Conservation (phyloP, 306 rosid species). For the Gastrolobium villosum region DNA sequence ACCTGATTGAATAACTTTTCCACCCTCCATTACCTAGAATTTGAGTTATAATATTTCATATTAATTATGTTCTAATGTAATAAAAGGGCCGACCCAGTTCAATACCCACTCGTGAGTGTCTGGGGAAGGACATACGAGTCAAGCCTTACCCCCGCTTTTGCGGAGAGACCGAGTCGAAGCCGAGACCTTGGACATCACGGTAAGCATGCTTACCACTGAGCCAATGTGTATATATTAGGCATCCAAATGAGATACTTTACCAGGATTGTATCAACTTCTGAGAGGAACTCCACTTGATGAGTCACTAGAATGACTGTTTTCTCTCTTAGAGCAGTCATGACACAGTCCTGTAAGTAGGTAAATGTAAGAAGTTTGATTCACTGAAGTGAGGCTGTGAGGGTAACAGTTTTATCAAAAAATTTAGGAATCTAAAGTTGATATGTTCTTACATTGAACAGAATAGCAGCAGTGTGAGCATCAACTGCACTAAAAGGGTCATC, state of each 20-base stretch:
- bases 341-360: conserved; percentile 70
- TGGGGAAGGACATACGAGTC: too few relatives aligned
- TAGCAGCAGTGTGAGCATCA: conserved; percentile 68
- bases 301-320: conserved; percentile 72
- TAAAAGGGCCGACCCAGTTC: too few relatives aligned
- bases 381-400: too few relatives aligned
- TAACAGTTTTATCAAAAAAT: too few relatives aligned
- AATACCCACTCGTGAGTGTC: too few relatives aligned
- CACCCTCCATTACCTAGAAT: conserved; percentile 67
- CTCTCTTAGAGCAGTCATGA: conserved; percentile 57
- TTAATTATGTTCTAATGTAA: too few relatives aligned
- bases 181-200: too few relatives aligned
- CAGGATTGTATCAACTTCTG: conserved; percentile 66
- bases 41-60: background rate
- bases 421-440: background rate
- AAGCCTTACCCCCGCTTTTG: too few relatives aligned
- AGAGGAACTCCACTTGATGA: conserved; percentile 75
- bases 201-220: too few relatives aligned
- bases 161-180: too few relatives aligned
- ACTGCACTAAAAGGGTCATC: conserved; percentile 77
- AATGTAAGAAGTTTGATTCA: background rate
- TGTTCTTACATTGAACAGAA: conserved; percentile 62
- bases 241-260: conserved; percentile 26
- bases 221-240: too few relatives aligned
- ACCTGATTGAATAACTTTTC: conserved; percentile 65